Evolutionary conservation across 2,329 filamentous ascomycete species (phyloP), one percentile per base, ranked within the genome.

Genomic region (Ophiostoma perfectum): DNA sequence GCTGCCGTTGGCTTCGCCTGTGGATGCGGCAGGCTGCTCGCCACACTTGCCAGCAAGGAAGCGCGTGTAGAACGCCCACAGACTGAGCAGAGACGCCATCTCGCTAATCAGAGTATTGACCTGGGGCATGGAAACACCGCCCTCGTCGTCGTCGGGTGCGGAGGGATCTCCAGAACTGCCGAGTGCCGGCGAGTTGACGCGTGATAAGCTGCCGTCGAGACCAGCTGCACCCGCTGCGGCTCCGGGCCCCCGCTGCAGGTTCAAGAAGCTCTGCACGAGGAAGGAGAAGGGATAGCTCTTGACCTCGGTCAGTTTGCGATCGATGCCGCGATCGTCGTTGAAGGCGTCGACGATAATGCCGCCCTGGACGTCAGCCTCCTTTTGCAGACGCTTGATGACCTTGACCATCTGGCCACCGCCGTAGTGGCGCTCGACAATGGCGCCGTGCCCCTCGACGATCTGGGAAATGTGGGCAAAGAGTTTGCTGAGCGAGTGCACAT

Each of bases 231-330:
- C 60, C n/a, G 9, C 60, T 11, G 27, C 5, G 18, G 42, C 62
- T 8, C 49, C 49, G 18, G 49, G n/a, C 16, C 64, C 18, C 12
- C 65, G 6, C 14, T 44, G 60, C 38, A 55, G 39, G 11, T 66
- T 16, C 64, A 97, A 77, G 76, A 97, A 97, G 79, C 93, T 97
- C 78, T 97, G 93, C 0, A 98, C 93, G 62, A 99, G 81, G 76
- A 99, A 99, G 0, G 93, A 97, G 77, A 97, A 99, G 0, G 95
- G 93, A 76, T 99, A 99, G 68, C 93, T 97, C 80, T 96, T 98
- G 78, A 97, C 92, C 75, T 99, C 95, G 2, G 91, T 98, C 70
- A 99, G 82, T 75, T 90, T 92, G 74, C 94, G 87, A 75, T 94
- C 91, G 64, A 99, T 87, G 70, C 83, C 86, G 70, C 93, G 86